phyloP scores from a whole-genome alignment of 768 basidiomycete species.

The Rickenella mellea region DNA sequence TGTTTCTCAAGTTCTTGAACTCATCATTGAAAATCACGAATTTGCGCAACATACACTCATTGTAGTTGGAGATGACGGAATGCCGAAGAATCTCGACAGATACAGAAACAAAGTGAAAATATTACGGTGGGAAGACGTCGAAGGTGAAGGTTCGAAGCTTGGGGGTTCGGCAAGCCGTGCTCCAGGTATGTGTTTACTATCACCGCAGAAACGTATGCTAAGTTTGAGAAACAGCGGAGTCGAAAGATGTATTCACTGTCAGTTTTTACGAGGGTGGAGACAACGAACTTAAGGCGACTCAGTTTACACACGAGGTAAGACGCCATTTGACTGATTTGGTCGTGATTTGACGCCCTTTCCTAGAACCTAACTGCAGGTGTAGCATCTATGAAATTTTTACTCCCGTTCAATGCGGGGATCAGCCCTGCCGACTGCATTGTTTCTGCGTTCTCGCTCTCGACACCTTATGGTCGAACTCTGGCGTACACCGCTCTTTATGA shows the following conservation, averaged over 20 bases:
- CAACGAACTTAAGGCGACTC: conserved; percentile 48
- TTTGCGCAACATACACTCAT: conserved; percentile 48
- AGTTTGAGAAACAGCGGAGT: conserved; percentile 33
- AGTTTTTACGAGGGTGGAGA: conserved; percentile 48
- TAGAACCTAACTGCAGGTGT: conserved; percentile 81
- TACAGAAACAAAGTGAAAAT: conserved; percentile 64
- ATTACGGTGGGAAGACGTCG: too few species aligned
- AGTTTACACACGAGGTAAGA: conserved; percentile 58
- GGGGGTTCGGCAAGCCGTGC: conserved; percentile 34
- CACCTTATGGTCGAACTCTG: conserved; percentile 71
- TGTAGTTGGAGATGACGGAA: conserved; percentile 57
- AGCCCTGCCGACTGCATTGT: conserved; percentile 69
- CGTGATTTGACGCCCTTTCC: neutral
- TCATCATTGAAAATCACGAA: conserved; percentile 52
- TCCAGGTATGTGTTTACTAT: conserved; percentile 37
- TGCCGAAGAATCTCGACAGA: conserved; percentile 40
- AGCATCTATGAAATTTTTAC: conserved; percentile 64
- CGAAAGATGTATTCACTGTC: conserved; percentile 57
- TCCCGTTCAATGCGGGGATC: conserved; percentile 63
- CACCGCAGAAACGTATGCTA: conserved; percentile 3
- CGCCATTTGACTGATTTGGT: neutral
- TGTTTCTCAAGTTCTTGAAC: conserved; percentile 60
- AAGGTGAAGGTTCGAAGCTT: too few species aligned
- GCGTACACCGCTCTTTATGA: conserved; percentile 74
- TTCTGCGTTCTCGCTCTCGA: conserved; percentile 63